Evolutionary conservation across 139 green algal genomes (phyloP).

Genomic region (Auxenochlorella protothecoides): DNA sequence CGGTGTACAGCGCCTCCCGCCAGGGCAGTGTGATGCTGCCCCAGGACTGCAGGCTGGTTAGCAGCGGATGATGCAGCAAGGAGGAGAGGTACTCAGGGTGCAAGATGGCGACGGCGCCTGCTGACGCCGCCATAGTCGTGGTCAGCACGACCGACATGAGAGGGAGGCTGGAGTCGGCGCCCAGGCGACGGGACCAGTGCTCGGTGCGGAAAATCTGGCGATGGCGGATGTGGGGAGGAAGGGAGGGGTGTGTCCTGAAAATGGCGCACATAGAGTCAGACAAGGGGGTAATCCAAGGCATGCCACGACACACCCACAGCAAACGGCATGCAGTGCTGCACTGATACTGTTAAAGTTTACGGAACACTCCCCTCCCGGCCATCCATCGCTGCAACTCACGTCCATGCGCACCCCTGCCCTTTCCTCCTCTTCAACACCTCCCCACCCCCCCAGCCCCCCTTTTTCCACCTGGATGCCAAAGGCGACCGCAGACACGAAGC

Average conservation of each 20-base stretch:
- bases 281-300: too few relatives aligned
- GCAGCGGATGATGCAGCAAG: conserved; percentile 5
- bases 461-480: conserved; percentile 56
- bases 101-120: conserved; percentile 2
- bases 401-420: too few relatives aligned
- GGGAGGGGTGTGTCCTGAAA: too few relatives aligned
- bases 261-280: too few relatives aligned
- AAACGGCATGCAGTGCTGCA: too few relatives aligned
- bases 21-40: conserved; percentile 16
- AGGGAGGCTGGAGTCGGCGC: conserved; percentile 13
- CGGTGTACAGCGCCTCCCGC: conserved; percentile 39
- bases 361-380: too few relatives aligned
- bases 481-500: conserved; percentile 49
- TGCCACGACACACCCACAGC: too few relatives aligned
- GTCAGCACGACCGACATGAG: conserved; percentile 38
- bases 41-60: neutral
- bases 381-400: too few relatives aligned
- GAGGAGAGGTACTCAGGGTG: conserved; percentile 7
- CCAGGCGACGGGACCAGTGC: conserved; percentile 24
- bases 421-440: too few relatives aligned
- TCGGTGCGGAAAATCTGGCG: conserved; percentile 41
- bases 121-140: conserved; percentile 21
- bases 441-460: neutral
- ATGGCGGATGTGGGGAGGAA: too few relatives aligned
- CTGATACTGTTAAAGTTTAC: too few relatives aligned